Percentiles rank a stretch among this genome's conserved stretches.
These are phyloP conservation scores for Euclidium syriacum DNA, from an alignment of 345 rosid genomes.

Conservation along the genomic window DNA sequence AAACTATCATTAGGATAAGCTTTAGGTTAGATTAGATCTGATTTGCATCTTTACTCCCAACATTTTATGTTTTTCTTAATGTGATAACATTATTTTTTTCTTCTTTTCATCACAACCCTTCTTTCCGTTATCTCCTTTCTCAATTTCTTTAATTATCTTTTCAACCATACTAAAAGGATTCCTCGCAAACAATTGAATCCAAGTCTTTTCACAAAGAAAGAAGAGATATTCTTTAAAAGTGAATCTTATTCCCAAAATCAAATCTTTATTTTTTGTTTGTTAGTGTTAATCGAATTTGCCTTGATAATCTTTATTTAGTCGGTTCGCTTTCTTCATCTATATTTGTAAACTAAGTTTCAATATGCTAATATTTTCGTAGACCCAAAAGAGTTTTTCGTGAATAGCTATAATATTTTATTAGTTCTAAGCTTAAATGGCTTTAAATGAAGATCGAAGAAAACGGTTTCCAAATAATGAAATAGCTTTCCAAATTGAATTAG, in stretches of 20 bases:
- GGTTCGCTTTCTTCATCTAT: neutral
- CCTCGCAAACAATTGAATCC: constrained; percentile 28
- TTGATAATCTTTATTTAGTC: neutral
- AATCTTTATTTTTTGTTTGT: constrained; percentile 13
- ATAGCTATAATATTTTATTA: neutral
- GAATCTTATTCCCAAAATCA: constrained; percentile 27
- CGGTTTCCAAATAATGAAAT: neutral
- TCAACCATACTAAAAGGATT: constrained; percentile 22
- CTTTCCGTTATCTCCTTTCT: constrained; percentile 25
- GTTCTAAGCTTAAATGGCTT: neutral
- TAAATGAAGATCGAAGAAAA: neutral
- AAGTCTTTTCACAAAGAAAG: constrained; percentile 17
- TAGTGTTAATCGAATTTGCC: constrained; percentile 2
- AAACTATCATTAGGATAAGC: constrained; percentile 12
- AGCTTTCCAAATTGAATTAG: constrained; percentile 4
- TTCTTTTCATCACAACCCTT: constrained; percentile 28
- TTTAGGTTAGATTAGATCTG: neutral
- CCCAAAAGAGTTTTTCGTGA: neutral
- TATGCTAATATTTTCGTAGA: neutral
- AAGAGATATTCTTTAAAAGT: constrained; percentile 27
- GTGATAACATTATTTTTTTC: constrained; percentile 27
- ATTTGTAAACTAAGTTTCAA: neutral
- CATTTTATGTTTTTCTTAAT: constrained; percentile 13
- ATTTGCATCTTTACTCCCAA: constrained; percentile 14
- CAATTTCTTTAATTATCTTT: constrained; percentile 21